Conservation (phyloP, 306 rosid species). For the Cucurbita moschata region DNA sequence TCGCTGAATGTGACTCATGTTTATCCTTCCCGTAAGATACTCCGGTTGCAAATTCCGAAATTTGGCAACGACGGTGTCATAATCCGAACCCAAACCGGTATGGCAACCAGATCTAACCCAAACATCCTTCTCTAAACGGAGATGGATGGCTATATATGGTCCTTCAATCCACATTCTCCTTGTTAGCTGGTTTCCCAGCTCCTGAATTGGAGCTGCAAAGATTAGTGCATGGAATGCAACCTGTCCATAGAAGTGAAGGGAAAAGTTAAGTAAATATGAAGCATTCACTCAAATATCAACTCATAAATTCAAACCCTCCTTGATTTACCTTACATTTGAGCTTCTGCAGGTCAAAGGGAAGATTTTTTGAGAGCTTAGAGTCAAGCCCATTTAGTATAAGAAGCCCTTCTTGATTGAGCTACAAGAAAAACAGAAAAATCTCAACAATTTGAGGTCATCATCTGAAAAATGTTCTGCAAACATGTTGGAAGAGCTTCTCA, state of each 20-base stretch:
- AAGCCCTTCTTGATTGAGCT: slow-evolving; percentile 31
- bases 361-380: slow-evolving; percentile 52
- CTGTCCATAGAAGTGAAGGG: slow-evolving; percentile 5
- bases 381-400: slow-evolving; percentile 40
- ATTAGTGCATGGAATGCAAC: slow-evolving; percentile 47
- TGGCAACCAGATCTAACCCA: slow-evolving; percentile 51
- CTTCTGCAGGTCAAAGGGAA: slow-evolving; percentile 41
- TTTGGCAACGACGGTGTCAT: slow-evolving; percentile 19
- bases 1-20: slow-evolving; percentile 24
- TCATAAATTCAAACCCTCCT: not conserved
- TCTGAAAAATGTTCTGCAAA: not conserved
- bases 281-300: not conserved
- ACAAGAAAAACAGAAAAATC: not conserved
- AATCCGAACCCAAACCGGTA: slow-evolving; percentile 36
- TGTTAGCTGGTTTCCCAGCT: slow-evolving; percentile 29
- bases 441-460: not conserved
- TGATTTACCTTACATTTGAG: slow-evolving; percentile 37
- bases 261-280: not conserved
- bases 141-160: slow-evolving; percentile 39
- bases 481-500: slow-evolving; percentile 3
- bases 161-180: slow-evolving; percentile 56
- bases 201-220: slow-evolving; percentile 31
- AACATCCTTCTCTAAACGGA: slow-evolving; percentile 45
- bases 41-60: slow-evolving; percentile 27
- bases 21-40: slow-evolving; percentile 26